phyloP scores from a whole-genome alignment of 495 filamentous ascomycete species.

The Penicillium waksmanii region DNA sequence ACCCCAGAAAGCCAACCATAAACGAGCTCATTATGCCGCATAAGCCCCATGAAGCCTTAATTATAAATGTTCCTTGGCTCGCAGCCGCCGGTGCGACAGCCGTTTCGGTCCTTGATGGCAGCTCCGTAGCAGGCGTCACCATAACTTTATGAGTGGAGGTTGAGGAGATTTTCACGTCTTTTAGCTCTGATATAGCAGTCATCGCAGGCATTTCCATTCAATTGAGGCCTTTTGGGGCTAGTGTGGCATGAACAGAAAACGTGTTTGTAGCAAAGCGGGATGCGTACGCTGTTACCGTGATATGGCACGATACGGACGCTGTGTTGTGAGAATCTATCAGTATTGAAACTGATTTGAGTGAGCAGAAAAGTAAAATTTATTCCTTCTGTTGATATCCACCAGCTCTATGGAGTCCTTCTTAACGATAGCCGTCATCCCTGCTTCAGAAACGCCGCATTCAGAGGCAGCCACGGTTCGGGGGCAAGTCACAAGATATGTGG shows the following conservation, averaged over 20 bases:
- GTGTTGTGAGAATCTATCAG: too few relatives aligned
- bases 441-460: neutral
- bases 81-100: neutral
- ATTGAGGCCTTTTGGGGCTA: constrained; percentile 1
- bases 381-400: neutral
- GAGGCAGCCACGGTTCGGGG: neutral
- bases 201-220: neutral
- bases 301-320: neutral
- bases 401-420: neutral
- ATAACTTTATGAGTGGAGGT: neutral
- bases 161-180: too few relatives aligned
- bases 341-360: neutral
- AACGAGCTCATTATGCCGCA: neutral
- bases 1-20: neutral
- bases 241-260: constrained; percentile 3
- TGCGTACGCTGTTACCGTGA: constrained; percentile 3
- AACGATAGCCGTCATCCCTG: neutral
- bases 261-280: neutral
- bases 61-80: neutral
- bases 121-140: neutral
- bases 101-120: neutral
- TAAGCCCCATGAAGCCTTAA: neutral
- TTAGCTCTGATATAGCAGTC: neutral
- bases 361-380: too few relatives aligned
- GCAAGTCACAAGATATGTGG: neutral